These are phyloP conservation scores for Tephrocybe sp. DNA, from an alignment of 768 basidiomycete species.

Conservation along the genomic window DNA sequence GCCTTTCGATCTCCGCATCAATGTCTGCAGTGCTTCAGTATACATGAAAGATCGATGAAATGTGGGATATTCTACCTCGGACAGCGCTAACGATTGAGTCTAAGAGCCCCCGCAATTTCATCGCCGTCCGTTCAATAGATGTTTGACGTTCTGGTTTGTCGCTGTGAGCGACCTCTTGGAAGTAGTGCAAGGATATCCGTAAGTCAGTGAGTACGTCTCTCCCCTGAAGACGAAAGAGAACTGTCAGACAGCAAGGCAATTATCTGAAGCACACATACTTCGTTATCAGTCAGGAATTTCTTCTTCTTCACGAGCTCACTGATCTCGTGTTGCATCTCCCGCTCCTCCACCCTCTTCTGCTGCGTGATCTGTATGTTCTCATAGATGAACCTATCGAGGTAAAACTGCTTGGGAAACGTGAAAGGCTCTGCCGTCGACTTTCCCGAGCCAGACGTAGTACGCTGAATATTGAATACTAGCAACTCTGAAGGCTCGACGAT, in stretches of 20 bases:
- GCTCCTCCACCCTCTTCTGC: slow-evolving; percentile 34
- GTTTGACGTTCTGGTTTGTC: slow-evolving; percentile 47
- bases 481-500: slow-evolving; percentile 66
- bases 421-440: slow-evolving; percentile 43
- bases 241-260: background rate
- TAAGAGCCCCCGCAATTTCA: slow-evolving; percentile 54
- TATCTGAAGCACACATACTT: slow-evolving; percentile 44
- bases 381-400: slow-evolving; percentile 70
- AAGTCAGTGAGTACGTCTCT: slow-evolving; percentile 65
- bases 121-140: slow-evolving; percentile 40
- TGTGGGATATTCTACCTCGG: slow-evolving; percentile 40
- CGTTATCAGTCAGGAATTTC: slow-evolving; percentile 46
- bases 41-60: too few species aligned
- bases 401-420: slow-evolving; percentile 63
- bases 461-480: slow-evolving; percentile 52
- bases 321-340: slow-evolving; percentile 47
- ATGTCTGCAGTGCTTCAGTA: slow-evolving; percentile 40
- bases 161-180: slow-evolving; percentile 61
- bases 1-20: slow-evolving; percentile 43
- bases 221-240: slow-evolving; percentile 31
- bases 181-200: slow-evolving; percentile 65
- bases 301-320: slow-evolving; percentile 44
- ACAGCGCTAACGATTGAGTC: slow-evolving; percentile 51
- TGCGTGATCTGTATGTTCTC: slow-evolving; percentile 50
- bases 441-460: slow-evolving; percentile 14